Base-by-base conservation (phyloP, 805 yeast species). In the Wickerhamia fluorescens region DNA sequence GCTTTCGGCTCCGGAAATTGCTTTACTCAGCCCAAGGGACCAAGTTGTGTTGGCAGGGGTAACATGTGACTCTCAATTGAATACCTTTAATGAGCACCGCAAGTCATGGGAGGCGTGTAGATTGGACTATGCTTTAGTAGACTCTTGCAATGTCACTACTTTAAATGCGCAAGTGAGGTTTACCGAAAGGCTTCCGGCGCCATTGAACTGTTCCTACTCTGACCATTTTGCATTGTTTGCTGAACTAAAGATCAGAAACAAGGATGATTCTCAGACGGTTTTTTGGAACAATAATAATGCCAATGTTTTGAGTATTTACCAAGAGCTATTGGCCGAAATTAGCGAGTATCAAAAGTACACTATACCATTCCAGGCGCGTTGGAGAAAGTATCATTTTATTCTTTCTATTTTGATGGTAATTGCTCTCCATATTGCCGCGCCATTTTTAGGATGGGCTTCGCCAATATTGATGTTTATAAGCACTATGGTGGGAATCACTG, bases 221-320 rank as follows among this genome's bases (percentile, higher is more conserved):
- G 98, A 92, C 49, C 98, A 92, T 60, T 92, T 92, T 65, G 98
- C 89, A 0, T 83, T 80, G 44, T 40, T 47, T 28, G 56, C 56
- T n/a, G 54, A 56, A 31, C 37, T 61, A 5, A 21, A 26, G 13
- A 29, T 61, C 18, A 25, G 23, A 7, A 16, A 22, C 4, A 33
- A 38, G 17, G 40, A 11, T 5, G 27, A 25, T 13, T 25, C 23
- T 4, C 25, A 20, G 8, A 25, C 25, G 7, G 20, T 41, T 3
- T n/a, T 18, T 7, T 25, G 35, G 12, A 20, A 21, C n/a, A 30
- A 25, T 4, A 28, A 37, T 16, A 11, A 41, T 29, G 27, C 40
- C 23, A 48, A 42, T n/a, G 45, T 35, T 20, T 35, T 52, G 23
- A 28, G 55, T 36, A 43, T 74, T 10, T 72, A 76, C 34, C 34